Base-by-base conservation (phyloP, 2,329 filamentous ascomycete genomes). In the Onygena corvina region DNA sequence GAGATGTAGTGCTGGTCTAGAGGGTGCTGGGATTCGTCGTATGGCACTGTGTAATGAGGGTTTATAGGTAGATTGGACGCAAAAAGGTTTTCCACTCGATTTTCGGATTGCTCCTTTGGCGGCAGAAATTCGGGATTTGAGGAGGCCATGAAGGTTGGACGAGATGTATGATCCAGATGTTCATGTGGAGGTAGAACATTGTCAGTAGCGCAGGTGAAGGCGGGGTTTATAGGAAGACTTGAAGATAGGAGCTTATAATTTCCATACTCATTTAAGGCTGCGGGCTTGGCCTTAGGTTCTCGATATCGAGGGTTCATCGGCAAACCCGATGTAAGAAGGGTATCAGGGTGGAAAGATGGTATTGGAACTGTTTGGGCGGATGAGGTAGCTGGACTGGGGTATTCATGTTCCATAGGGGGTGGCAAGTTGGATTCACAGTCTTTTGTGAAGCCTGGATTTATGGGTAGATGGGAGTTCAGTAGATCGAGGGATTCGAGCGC, bases 11-110 rank as follows among this genome's bases (percentile, higher is more conserved):
- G 21, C 12, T 18, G 30, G 5, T 31, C 33, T 23, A 27, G 8
- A 4, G 18, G 18, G 11, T 14, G 27, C 9, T 20, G 20, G n/a
- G 1, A 23, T 21, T 33, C 30, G 18, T 6, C 4, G 6, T 6
- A 4, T 23, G 21, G 30, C 27, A 6, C 12, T 18, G 3, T n/a
- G 27, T 21, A 23, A 9, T 29, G 27, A 9, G 64, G 63, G 18
- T 66, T 66, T 21, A 66, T 62, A 3, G 62, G 62, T 14, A 67
- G 57, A 4, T 54, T 54, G 4, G 64, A 66, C 29, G 58, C 55
- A 8, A 63, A 50, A 14, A 66, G 59, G 20, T 59, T 60, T 9
- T 31, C 44, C 3, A n/a, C n/a, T n/a, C n/a, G n/a, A n/a, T n/a
- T n/a, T n/a, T n/a, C n/a, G n/a, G n/a, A n/a, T n/a, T n/a, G n/a